These are phyloP conservation scores for Pneumocystis wakefieldiae DNA, from an alignment of 1,139 yeast genomes.

Conservation along the genomic window DNA sequence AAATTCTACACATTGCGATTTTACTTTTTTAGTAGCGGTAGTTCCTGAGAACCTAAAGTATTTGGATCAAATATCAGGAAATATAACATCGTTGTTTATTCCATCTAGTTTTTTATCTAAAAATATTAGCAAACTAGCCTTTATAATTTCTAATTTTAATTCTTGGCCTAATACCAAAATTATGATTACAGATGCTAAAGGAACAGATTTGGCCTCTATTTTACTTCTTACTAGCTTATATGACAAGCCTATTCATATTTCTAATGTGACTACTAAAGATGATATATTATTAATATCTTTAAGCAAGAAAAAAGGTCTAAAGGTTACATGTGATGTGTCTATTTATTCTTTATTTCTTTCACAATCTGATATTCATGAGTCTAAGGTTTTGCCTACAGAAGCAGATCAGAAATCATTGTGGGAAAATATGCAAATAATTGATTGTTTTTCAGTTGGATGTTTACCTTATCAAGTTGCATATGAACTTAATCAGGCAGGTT, in stretches of 20 bases:
- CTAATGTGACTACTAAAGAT: slow-evolving; percentile 66
- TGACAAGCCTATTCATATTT: slow-evolving; percentile 72
- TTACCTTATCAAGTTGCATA: slow-evolving; percentile 61
- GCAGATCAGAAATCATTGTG: slow-evolving; percentile 74
- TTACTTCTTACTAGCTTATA: slow-evolving; percentile 79
- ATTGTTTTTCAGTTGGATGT: slow-evolving; percentile 76
- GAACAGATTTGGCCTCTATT: slow-evolving; percentile 83
- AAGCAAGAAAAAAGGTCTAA: slow-evolving; percentile 68
- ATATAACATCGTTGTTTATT: slow-evolving; percentile 66
- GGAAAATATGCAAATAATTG: slow-evolving; percentile 57
- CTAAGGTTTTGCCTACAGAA: slow-evolving; percentile 58
- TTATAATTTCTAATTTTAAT: slow-evolving; percentile 64
- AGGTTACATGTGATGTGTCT: slow-evolving; percentile 82
- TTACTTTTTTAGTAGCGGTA: slow-evolving; percentile 70
- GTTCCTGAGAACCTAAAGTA: slow-evolving; percentile 51
- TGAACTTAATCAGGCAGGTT: slow-evolving; percentile 43
- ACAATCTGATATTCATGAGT: slow-evolving; percentile 55
- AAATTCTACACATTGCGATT: slow-evolving; percentile 63
- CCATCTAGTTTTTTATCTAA: slow-evolving; percentile 52
- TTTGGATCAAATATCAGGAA: slow-evolving; percentile 46
- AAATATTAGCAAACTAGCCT: slow-evolving; percentile 48
- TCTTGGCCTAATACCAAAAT: slow-evolving; percentile 78
- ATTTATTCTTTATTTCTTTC: slow-evolving; percentile 66
- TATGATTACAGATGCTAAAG: slow-evolving; percentile 80
- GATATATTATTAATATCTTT: slow-evolving; percentile 73